Conservation (phyloP, 2,329 filamentous ascomycete species). For the Corniculantispora saksenae region DNA sequence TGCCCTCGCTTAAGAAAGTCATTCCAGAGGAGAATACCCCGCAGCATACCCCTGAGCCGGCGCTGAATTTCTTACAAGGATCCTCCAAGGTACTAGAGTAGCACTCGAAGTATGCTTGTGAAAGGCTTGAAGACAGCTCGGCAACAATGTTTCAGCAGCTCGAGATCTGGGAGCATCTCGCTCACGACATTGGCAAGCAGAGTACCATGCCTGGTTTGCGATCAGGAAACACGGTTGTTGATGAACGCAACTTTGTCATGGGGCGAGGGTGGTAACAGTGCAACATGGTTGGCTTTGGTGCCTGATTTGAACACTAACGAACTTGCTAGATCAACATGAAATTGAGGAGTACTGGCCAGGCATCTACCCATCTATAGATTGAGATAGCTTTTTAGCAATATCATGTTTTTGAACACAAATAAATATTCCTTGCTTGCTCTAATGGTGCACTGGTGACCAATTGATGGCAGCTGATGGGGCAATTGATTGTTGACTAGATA, state of each 20-base stretch:
- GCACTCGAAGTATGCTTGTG: background rate
- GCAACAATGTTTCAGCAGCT: slow-evolving; percentile 34
- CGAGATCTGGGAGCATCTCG: slow-evolving; percentile 39
- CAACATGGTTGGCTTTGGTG: background rate
- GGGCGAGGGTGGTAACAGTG: slow-evolving; percentile 9
- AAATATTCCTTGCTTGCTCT: background rate
- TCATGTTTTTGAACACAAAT: slow-evolving; percentile 17
- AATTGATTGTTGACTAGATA: too few relatives aligned
- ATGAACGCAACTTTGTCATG: slow-evolving; percentile 39
- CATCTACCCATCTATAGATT: slow-evolving; percentile 18
- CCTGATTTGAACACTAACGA: slow-evolving; percentile 16
- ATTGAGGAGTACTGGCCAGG: slow-evolving; percentile 12
- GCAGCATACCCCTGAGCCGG: slow-evolving; percentile 19
- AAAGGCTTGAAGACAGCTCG: background rate
- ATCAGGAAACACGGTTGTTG: slow-evolving; percentile 42
- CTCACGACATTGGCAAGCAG: slow-evolving; percentile 40
- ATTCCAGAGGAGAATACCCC: slow-evolving; percentile 29
- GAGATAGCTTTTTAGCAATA: slow-evolving; percentile 20
- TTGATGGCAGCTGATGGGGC: too few relatives aligned
- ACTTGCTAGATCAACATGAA: slow-evolving; percentile 18
- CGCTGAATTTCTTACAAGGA: slow-evolving; percentile 19
- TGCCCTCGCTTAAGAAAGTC: slow-evolving; percentile 23
- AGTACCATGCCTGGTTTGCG: slow-evolving; percentile 34
- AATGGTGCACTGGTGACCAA: too few relatives aligned
- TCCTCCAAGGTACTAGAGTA: background rate